These are phyloP conservation scores for Pogostemon cablin DNA, from an alignment of 257 asterid genomes.

Conservation along the genomic window DNA sequence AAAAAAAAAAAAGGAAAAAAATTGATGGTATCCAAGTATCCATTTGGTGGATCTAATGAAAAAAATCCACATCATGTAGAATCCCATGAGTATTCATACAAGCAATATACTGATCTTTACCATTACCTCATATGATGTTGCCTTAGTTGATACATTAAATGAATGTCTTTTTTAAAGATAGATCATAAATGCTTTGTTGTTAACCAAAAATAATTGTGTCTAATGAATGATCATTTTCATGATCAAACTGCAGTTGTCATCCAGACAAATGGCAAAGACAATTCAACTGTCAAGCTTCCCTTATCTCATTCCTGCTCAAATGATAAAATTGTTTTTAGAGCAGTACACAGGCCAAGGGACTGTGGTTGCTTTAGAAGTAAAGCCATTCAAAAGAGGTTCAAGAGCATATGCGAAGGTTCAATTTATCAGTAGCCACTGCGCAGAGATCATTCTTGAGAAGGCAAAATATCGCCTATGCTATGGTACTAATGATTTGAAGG, in stretches of 20 bases:
- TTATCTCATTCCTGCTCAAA: constrained; percentile 40
- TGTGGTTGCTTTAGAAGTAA: constrained; percentile 63
- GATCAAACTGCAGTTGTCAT: constrained; percentile 24
- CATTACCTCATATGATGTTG: no score
- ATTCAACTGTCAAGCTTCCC: constrained; percentile 62
- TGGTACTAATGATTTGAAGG: constrained; percentile 59
- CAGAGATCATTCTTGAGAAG: constrained; percentile 40
- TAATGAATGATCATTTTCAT: background rate
- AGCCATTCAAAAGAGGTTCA: constrained; percentile 39
- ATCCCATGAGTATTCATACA: no score
- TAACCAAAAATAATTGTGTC: background rate
- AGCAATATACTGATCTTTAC: no score
- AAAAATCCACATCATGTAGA: no score
- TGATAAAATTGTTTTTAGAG: constrained; percentile 47
- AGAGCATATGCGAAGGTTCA: constrained; percentile 79
- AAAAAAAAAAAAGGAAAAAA: no score
- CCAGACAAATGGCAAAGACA: constrained; percentile 39
- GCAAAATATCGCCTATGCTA: constrained; percentile 45
- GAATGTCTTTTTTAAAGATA: background rate
- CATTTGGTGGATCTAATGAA: no score
- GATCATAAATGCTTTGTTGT: background rate
- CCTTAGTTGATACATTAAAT: background rate
- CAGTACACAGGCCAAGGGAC: constrained; percentile 45
- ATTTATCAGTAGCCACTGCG: constrained; percentile 39
- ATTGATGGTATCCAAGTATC: no score